Evolutionary conservation across 768 basidiomycete genomes (phyloP).

Genomic region (Trametes meyenii): DNA sequence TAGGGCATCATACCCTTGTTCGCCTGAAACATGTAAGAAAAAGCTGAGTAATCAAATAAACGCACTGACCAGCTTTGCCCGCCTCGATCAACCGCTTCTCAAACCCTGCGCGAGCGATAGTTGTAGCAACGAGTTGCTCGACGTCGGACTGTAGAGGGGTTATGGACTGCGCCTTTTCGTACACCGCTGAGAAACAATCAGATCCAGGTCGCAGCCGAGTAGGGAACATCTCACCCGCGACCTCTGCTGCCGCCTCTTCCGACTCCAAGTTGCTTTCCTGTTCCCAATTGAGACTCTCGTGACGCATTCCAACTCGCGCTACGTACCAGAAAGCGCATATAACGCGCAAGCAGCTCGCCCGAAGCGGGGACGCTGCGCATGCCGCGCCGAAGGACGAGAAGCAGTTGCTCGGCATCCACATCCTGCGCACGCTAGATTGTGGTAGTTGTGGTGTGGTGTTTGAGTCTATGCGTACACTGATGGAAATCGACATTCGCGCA

Average conservation of each 20-base stretch:
- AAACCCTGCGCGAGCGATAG: constrained; percentile 66
- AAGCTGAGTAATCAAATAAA: background rate
- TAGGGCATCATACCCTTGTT: constrained; percentile 53
- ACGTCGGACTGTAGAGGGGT: constrained; percentile 58
- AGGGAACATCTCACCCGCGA: constrained; percentile 9
- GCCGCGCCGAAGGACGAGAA: constrained; percentile 55
- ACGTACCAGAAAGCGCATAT: constrained; percentile 70
- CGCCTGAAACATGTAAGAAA: constrained; percentile 35
- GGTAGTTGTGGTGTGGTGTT: background rate
- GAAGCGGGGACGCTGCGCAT: constrained; percentile 72
- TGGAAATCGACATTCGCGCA: constrained; percentile 37
- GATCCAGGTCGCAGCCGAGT: background rate
- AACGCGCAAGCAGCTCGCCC: constrained; percentile 79
- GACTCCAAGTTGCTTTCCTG: constrained; percentile 44
- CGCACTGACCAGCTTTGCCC: constrained; percentile 43
- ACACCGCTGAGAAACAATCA: constrained; percentile 49
- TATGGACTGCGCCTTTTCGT: constrained; percentile 56
- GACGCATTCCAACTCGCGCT: background rate
- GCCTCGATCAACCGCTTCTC: constrained; percentile 59
- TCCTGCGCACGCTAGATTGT: constrained; percentile 49
- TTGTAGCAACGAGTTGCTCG: constrained; percentile 65
- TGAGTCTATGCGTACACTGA: background rate
- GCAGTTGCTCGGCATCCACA: constrained; percentile 45
- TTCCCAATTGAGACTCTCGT: constrained; percentile 19
- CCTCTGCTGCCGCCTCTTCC: constrained; percentile 36